Evolutionary conservation across 257 asterid species (phyloP).

Genomic region (Scutellaria barbata): DNA sequence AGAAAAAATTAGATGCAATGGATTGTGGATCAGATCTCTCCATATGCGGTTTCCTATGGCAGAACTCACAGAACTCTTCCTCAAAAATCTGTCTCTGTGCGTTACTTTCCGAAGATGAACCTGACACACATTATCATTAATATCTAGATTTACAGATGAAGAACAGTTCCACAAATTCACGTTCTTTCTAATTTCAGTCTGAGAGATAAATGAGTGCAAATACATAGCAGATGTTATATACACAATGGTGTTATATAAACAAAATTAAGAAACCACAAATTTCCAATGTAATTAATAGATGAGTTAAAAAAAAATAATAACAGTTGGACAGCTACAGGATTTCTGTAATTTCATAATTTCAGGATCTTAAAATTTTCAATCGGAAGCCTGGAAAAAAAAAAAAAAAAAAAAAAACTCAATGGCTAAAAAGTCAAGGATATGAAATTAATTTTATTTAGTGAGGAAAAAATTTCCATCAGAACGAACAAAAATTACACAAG

Average conservation of each 20-base stretch:
- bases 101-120: constrained; percentile 90
- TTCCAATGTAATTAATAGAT: no score
- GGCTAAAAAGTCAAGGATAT: not conserved
- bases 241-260: not conserved
- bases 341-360: constrained; percentile 22
- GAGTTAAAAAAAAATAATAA: no score
- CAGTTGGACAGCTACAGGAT: not conserved
- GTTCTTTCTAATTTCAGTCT: not conserved
- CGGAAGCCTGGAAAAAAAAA: constrained; percentile 15
- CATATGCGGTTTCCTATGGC: constrained; percentile 83
- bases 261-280: constrained; percentile 4
- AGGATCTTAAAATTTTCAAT: constrained; percentile 20
- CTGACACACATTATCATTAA: constrained; percentile 46
- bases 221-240: constrained; percentile 16
- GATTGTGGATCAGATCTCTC: constrained; percentile 97
- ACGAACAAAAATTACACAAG: constrained; percentile 21
- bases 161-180: constrained; percentile 4
- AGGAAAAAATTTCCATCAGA: not conserved
- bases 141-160: constrained; percentile 17
- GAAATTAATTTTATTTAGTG: not conserved
- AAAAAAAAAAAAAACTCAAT: constrained; percentile 20
- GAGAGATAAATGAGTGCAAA: constrained; percentile 1
- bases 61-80: constrained; percentile 84
- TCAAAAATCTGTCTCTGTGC: constrained; percentile 80
- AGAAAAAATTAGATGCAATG: constrained; percentile 86